Base-by-base conservation (phyloP, 306 rosid species). In the Inga leiocalycina region DNA sequence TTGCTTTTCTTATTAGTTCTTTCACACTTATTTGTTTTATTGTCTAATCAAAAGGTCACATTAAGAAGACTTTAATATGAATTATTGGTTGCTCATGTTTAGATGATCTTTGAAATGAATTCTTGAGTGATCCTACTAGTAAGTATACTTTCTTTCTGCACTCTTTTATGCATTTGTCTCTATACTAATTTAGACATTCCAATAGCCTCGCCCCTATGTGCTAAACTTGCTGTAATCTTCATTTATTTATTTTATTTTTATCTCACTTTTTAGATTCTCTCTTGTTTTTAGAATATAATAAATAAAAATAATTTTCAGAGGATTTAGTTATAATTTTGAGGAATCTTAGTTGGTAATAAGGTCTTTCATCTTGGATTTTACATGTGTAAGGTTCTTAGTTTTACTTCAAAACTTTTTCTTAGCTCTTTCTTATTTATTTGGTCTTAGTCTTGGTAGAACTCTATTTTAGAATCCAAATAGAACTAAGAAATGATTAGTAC, bases 141-240 rank as follows among this genome's bases (percentile, higher is more conserved):
- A 37, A 9, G 15, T 22, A 61, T 75, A 41, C 75, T 61, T 64
- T 75, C 49, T 74, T 37, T 81, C 51, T 69, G 75, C 59, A 27
- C 76, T 35, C 8, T 68, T 66, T 49, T 15, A 48, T 17, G 73
- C 73, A 62, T 62, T 65, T 76, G 71, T 57, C 80, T 41, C 6
- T 7, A 16, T 16, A 16, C 8, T 39, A 45, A 30, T 12, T 39
- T 24, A 3, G 59, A 77, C 61, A 65, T 65, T 46, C 81, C 81
- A 64, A 30, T 78, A 46, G 34, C 62, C 9, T 78, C 61, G 32
- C 49, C 16, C 30, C 75, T 30, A 67, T 20, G 64, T 56, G 64
- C 30, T 57, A 20, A 11, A 57, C 64, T 39, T 17, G 70, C 70
- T 30, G 70, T 30, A 8, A 17, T 51, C 27, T 67, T 52, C 14